phyloP scores from a whole-genome alignment of 805 yeast species.

The Hanseniaspora nectarophila region DNA sequence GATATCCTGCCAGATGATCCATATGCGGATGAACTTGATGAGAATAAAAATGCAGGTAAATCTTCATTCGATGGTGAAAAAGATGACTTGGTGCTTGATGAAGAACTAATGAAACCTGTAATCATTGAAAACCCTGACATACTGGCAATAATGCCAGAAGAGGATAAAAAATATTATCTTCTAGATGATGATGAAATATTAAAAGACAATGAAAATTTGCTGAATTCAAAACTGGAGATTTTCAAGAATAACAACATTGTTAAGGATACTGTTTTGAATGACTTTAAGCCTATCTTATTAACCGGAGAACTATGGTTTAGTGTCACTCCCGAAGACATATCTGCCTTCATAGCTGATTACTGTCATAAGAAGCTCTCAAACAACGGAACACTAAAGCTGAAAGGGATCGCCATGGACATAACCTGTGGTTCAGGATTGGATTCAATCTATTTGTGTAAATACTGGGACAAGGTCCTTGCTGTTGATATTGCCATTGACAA shows the following conservation, averaged over 20 bases:
- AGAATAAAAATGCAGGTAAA: background rate
- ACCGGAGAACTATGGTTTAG: conserved; percentile 73
- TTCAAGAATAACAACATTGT: conserved; percentile 17
- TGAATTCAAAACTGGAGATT: conserved; percentile 17
- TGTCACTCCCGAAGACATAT: conserved; percentile 73
- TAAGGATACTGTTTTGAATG: conserved; percentile 32
- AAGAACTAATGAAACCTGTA: background rate
- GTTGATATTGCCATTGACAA: conserved; percentile 51
- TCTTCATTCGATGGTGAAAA: background rate
- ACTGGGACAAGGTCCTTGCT: conserved; percentile 47
- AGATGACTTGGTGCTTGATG: background rate
- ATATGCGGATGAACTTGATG: background rate
- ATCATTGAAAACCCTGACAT: background rate
- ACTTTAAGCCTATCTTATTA: conserved; percentile 48
- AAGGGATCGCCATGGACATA: conserved; percentile 43
- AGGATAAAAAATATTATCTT: background rate
- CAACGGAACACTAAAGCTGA: conserved; percentile 20
- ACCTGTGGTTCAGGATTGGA: conserved; percentile 89
- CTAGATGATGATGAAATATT: conserved; percentile 19
- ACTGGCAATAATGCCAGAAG: background rate
- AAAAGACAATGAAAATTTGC: conserved; percentile 15
- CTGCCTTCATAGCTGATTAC: conserved; percentile 46
- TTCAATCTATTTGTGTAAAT: conserved; percentile 57
- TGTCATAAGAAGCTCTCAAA: conserved; percentile 41
- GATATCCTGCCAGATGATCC: background rate